A percentile compares a stretch with the other conserved stretches of the same genome.
Evolutionary conservation across 352 stramenopile species (phyloP).

Genomic region (Phytopythium litorale): DNA sequence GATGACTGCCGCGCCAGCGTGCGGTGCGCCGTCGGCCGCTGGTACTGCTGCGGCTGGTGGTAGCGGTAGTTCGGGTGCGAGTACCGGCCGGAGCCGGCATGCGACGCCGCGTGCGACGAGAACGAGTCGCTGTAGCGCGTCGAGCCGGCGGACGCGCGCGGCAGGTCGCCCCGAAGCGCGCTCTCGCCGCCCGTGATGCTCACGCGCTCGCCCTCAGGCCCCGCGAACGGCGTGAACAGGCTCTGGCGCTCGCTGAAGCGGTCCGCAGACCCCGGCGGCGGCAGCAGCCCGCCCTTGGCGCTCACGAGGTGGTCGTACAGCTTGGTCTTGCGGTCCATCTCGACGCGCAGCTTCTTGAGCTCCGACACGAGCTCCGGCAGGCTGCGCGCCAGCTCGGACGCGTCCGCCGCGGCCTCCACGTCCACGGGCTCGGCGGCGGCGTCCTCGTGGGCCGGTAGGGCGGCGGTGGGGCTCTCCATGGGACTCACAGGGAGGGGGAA

Average conservation of each 20-base stretch:
- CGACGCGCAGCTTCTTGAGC: conserved; percentile 48
- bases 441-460: neutral
- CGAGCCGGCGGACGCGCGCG: neutral
- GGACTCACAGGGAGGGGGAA: neutral
- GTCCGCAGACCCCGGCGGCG: conserved; percentile 3
- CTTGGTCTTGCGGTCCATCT: conserved; percentile 71
- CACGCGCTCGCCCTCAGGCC: conserved; percentile 22
- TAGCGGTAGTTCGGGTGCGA: conserved; percentile 5
- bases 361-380: conserved; percentile 62
- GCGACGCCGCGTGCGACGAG: conserved; percentile 20
- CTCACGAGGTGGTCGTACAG: conserved; percentile 61
- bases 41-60: conserved; percentile 18
- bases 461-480: conserved; percentile 14
- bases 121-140: conserved; percentile 22
- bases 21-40: conserved; percentile 6
- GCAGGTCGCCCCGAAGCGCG: conserved; percentile 14
- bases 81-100: conserved; percentile 9
- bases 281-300: neutral
- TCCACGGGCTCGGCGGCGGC: neutral
- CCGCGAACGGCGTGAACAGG: conserved; percentile 40
- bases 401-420: neutral
- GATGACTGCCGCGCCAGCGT: conserved; percentile 12
- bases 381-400: conserved; percentile 48
- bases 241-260: conserved; percentile 27
- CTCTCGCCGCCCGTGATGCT: conserved; percentile 26